A percentile compares a stretch with the other conserved stretches of the same genome.
phyloP scores from a whole-genome alignment of 768 basidiomycete genomes.

The Pleurotus salmoneostramineus region DNA sequence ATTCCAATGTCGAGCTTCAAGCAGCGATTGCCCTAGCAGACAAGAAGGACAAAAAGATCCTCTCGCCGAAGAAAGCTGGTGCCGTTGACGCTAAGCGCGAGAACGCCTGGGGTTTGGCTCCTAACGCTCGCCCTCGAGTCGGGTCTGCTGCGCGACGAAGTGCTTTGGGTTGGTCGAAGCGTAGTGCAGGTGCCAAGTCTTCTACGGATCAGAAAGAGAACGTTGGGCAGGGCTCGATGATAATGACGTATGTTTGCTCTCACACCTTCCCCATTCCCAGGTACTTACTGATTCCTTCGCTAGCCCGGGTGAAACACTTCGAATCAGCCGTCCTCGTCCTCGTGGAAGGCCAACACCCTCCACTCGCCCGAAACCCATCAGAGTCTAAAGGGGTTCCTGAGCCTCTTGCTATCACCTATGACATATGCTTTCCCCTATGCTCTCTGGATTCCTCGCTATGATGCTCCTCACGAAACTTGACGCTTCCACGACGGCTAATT shows the following conservation, averaged over 20 bases:
- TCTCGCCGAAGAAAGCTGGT: slow-evolving; percentile 36
- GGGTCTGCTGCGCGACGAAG: slow-evolving; percentile 53
- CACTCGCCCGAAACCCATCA: slow-evolving; percentile 33
- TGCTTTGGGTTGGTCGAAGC: slow-evolving; percentile 63
- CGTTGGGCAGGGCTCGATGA: slow-evolving; percentile 31
- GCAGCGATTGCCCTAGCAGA: slow-evolving; percentile 33
- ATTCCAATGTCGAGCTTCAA: slow-evolving; percentile 33
- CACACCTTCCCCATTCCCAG: neutral
- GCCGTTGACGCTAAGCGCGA: slow-evolving; percentile 32
- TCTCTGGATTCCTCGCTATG: neutral
- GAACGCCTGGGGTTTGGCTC: slow-evolving; percentile 25
- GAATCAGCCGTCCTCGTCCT: slow-evolving; percentile 47
- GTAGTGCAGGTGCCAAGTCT: slow-evolving; percentile 43
- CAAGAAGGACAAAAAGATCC: slow-evolving; percentile 25
- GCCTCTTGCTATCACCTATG: neutral
- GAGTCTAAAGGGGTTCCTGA: slow-evolving; percentile 3
- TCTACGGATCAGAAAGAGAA: slow-evolving; percentile 58
- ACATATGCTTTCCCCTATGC: neutral
- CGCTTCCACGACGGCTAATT: neutral
- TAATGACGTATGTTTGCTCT: slow-evolving; percentile 47
- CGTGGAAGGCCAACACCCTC: slow-evolving; percentile 43
- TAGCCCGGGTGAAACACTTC: slow-evolving; percentile 44
- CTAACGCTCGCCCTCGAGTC: slow-evolving; percentile 46
- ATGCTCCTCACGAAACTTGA: neutral
- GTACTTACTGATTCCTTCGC: neutral